Evolutionary conservation across 2,329 filamentous ascomycete species (phyloP).

Genomic region (Hypoxylon sp.): DNA sequence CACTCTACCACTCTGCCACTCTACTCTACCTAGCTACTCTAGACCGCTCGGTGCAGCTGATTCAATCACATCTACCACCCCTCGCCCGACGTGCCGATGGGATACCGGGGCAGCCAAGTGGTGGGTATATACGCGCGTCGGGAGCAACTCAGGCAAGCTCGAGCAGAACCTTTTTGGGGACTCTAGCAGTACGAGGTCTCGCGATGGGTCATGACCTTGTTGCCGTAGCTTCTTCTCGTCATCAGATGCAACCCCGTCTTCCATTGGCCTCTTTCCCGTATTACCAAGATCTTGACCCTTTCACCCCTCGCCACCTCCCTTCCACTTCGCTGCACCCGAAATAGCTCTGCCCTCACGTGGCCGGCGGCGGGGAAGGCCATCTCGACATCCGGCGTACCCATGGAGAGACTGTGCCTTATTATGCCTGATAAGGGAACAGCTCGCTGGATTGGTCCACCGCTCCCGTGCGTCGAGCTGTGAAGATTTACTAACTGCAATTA

Average conservation of each 20-base stretch:
- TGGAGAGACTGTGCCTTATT: not conserved
- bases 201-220: conserved; percentile 8
- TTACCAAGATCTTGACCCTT: conserved; percentile 6
- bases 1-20: too few species aligned
- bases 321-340: conserved; percentile 7
- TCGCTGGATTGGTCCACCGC: not conserved
- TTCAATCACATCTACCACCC: conserved; percentile 10
- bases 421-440: not conserved
- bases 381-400: not conserved
- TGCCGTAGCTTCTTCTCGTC: conserved; percentile 8
- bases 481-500: not conserved
- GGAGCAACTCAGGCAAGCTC: conserved; percentile 14
- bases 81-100: conserved; percentile 9
- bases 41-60: conserved; percentile 8
- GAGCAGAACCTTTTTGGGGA: too few species aligned
- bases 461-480: not conserved
- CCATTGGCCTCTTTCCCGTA: conserved; percentile 6
- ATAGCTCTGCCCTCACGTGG: conserved; percentile 12
- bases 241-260: not conserved
- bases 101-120: conserved; percentile 2
- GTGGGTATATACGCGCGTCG: conserved; percentile 23
- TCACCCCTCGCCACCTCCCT: conserved; percentile 18
- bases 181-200: conserved; percentile 15
- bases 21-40: conserved; percentile 1
- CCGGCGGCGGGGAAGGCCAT: conserved; percentile 1